Base-by-base conservation (phyloP, 345 rosid genomes). In the Syzygium aromaticum region DNA sequence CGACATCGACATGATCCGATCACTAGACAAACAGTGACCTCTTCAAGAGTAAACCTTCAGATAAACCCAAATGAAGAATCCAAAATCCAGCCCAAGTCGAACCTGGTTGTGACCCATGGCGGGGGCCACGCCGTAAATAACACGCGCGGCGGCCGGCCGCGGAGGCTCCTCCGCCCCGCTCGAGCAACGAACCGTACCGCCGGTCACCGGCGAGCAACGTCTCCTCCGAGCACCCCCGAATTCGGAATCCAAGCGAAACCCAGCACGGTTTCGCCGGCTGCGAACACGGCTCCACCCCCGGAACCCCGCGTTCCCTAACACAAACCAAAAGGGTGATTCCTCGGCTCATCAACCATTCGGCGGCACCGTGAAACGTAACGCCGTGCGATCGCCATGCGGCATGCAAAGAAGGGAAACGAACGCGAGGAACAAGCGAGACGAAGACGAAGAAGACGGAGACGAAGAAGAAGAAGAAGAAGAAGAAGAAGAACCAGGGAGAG, bases 81-180 rank as follows among this genome's bases (percentile, higher is more conserved):
- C 63, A 84, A 53, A 52, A 21, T n/a, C 12, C 22, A 19, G 85
- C 82, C 8, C 84, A 88, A 95, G 85, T 84, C 8, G 82, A 88
- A 95, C 97, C 99, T 94, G 90, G 93, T 95, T 96, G 91, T 96
- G 99, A 85, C 98, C 98, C 94, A 97, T 87, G 53, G 98, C 98
- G 15, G 99, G 91, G 86, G 98, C 97, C 22, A 95, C 96, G 85
- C 94, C 90, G 73, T 92, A 97, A 51, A 97, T 92, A 83, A 97
- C 91, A 86, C 93, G 92, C 4, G 97, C 96, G 89, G 93, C 92
- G 51, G 85, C 77, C 84, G 94, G 73, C 61, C 88, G 87, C 52
- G 89, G 91, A 80, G 59, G 11, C 67, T 91, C 87, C 86, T 92
- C 92, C 38, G 87, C 54, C 78, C 87, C 88, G 87, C 84, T 85